These are phyloP conservation scores for Persicaria maculosa DNA, from an alignment of 148 eudicot species.

Conservation along the genomic window DNA sequence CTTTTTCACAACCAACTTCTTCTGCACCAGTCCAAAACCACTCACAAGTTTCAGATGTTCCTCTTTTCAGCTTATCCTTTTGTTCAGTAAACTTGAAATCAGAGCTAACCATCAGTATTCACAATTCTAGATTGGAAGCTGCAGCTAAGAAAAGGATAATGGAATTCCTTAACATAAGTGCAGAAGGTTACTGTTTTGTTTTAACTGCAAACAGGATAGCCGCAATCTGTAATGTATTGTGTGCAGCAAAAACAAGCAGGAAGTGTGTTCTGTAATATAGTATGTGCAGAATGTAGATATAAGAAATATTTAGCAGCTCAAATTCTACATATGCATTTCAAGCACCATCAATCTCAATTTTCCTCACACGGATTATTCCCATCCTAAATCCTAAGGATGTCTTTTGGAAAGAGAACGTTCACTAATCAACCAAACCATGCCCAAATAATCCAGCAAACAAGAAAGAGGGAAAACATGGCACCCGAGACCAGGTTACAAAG, in stretches of 20 bases:
- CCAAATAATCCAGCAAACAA: not conserved
- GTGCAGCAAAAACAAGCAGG: too few species aligned
- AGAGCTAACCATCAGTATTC: slow-evolving; percentile 46
- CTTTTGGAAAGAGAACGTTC: not conserved
- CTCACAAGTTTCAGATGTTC: slow-evolving; percentile 38
- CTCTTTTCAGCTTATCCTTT: slow-evolving; percentile 53
- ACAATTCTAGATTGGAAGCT: slow-evolving; percentile 57
- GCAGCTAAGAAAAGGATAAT: slow-evolving; percentile 57
- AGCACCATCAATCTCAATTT: too few species aligned
- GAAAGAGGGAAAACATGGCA: not conserved
- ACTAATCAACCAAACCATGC: not conserved
- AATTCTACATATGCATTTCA: too few species aligned
- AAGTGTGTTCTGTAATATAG: too few species aligned
- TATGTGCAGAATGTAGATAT: too few species aligned
- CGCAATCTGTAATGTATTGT: slow-evolving; percentile 6
- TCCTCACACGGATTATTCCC: too few species aligned
- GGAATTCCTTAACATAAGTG: slow-evolving; percentile 58
- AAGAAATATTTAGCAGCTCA: too few species aligned
- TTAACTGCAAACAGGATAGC: slow-evolving; percentile 84
- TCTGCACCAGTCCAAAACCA: slow-evolving; percentile 36
- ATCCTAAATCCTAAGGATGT: not conserved
- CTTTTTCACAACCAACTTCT: slow-evolving; percentile 36
- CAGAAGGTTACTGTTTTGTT: slow-evolving; percentile 60
- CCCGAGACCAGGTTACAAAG: not conserved
- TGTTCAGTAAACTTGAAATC: slow-evolving; percentile 59